Percentiles rank a stretch among this genome's conserved stretches.
Evolutionary conservation across 805 yeast species (phyloP).

Genomic region (Ogataea corticis): DNA sequence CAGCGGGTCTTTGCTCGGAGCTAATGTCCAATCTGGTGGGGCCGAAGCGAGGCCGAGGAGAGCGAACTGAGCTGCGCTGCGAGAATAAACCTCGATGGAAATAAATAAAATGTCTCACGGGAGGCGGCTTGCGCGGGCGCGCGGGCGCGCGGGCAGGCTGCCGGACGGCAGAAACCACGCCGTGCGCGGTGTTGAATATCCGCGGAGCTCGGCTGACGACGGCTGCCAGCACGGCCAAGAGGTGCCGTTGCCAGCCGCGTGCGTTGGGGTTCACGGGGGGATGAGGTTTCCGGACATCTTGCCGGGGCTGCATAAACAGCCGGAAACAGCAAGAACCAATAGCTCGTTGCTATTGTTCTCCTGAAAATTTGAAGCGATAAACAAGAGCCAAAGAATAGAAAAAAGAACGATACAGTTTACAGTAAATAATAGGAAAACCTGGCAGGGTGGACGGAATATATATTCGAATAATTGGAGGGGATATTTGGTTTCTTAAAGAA

Average conservation of each 20-base stretch:
- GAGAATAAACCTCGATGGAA: background rate
- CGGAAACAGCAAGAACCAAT: constrained; percentile 7
- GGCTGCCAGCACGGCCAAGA: background rate
- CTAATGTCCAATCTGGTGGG: background rate
- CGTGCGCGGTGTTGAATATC: background rate
- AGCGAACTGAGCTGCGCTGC: background rate
- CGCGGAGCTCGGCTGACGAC: background rate
- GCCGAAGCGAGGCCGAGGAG: background rate
- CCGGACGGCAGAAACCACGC: constrained; percentile 4
- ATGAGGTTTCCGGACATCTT: constrained; percentile 5
- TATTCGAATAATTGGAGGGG: constrained; percentile 2
- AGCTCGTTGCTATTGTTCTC: constrained; percentile 3
- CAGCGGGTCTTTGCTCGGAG: too few relatives aligned
- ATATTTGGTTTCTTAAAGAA: constrained; percentile 6
- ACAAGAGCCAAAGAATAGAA: background rate
- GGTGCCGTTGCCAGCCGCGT: background rate
- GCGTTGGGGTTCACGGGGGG: constrained; percentile 1
- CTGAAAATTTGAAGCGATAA: background rate
- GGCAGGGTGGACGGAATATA: constrained; percentile 8
- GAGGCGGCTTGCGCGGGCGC: background rate
- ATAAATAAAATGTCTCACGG: constrained; percentile 3
- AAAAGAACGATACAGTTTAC: constrained; percentile 5
- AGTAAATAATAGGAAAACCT: constrained; percentile 5
- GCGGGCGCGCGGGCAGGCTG: background rate
- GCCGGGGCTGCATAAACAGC: constrained; percentile 1